phyloP scores from a whole-genome alignment of 345 rosid genomes.

The Triadica sebifera region DNA sequence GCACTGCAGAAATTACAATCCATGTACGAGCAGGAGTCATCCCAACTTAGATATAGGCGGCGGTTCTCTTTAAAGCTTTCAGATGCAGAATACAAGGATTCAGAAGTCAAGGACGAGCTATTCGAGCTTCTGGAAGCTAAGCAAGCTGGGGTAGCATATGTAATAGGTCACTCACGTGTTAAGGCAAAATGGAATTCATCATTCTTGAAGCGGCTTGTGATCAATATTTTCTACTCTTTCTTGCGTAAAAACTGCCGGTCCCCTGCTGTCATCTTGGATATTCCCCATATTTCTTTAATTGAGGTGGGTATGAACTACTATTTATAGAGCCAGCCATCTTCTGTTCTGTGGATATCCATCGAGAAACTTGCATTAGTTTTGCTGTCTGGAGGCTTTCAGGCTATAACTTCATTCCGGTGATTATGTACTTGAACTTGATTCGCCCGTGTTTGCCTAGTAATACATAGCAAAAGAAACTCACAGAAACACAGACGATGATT shows the following conservation, averaged over 20 bases:
- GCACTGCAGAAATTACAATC: conserved; percentile 52
- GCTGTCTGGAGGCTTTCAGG: neutral
- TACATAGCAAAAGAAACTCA: neutral
- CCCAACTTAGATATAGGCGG: conserved; percentile 41
- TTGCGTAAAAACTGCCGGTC: conserved; percentile 78
- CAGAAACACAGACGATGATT: neutral
- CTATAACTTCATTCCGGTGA: neutral
- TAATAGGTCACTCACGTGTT: conserved; percentile 65
- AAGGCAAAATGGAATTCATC: conserved; percentile 74
- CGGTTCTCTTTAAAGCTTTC: conserved; percentile 54
- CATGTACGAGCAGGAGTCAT: conserved; percentile 63
- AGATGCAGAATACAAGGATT: conserved; percentile 54
- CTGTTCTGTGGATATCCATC: neutral
- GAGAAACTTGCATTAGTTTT: neutral
- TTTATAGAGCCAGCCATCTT: conserved; percentile 40
- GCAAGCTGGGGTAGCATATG: conserved; percentile 69
- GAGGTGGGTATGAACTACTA: conserved; percentile 92
- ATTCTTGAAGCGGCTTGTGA: conserved; percentile 60
- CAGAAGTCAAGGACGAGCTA: conserved; percentile 73
- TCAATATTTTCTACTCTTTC: conserved; percentile 76
- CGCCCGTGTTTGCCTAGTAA: no score
- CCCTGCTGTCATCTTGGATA: conserved; percentile 69
- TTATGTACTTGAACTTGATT: neutral
- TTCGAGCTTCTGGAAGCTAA: conserved; percentile 73
- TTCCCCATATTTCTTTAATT: conserved; percentile 82